Percentiles rank a stretch among this genome's conserved stretches.
Conservation (phyloP, 73 alveolate species). For the Paramecium caudatum region DNA sequence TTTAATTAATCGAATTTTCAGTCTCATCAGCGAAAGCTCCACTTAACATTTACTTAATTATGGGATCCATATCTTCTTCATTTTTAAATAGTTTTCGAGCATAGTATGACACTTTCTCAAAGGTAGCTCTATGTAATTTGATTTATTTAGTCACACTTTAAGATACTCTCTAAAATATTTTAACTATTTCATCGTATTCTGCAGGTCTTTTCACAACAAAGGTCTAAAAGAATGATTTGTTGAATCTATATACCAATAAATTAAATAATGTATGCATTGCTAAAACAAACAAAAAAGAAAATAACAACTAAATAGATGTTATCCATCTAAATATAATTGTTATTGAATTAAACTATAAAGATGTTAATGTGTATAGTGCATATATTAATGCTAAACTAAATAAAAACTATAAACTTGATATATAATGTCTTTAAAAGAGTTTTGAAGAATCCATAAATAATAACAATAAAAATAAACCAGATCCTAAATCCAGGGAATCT, state of each 20-base stretch:
- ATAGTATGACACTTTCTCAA: not conserved
- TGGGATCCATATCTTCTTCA: constrained; percentile 60
- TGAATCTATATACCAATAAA: not conserved
- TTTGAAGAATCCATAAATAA: not conserved
- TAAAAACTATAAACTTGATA: not conserved
- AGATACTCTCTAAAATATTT: not conserved
- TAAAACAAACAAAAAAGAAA: constrained; percentile 15
- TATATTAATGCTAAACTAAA: not conserved
- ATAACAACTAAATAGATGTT: not conserved
- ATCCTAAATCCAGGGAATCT: not conserved
- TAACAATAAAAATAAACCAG: constrained; percentile 23
- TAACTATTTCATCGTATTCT: not conserved
- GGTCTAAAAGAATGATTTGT: constrained; percentile 5
- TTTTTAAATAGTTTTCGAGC: constrained; percentile 37
- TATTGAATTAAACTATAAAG: not conserved
- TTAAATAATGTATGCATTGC: not conserved
- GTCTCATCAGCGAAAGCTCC: constrained; percentile 57
- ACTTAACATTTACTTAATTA: constrained; percentile 22
- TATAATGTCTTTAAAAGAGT: not conserved
- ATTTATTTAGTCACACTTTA: not conserved
- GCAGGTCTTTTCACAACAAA: not conserved
- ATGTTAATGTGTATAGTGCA: constrained; percentile 16
- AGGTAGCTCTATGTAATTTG: constrained; percentile 20
- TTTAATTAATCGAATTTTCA: not conserved
- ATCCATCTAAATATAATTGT: not conserved